Conservation (phyloP, 805 yeast species). For the Schwanniomyces vanrijiae region DNA sequence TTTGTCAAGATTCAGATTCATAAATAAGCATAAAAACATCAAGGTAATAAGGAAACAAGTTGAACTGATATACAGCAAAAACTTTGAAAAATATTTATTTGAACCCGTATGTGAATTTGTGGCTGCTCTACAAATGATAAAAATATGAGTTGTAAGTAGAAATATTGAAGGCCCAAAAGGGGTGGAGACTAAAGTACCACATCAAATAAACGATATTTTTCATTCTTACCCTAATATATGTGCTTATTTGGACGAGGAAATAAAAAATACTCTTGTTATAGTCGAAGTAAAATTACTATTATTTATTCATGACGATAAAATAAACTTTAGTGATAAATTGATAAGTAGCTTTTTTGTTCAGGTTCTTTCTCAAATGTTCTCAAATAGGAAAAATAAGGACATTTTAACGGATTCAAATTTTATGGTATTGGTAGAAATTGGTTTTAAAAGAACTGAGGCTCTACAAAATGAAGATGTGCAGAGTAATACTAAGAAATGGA, state of each 20-base stretch:
- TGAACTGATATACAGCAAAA: not conserved
- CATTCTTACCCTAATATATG: slow-evolving; percentile 1
- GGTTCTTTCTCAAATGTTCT: not conserved
- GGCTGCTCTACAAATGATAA: not conserved
- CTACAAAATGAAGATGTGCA: not conserved
- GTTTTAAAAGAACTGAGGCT: not conserved
- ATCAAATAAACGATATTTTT: not conserved
- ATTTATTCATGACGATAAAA: not conserved
- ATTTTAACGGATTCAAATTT: slow-evolving; percentile 1
- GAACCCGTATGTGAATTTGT: not conserved
- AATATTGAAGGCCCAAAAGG: slow-evolving; percentile 1
- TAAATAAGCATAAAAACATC: not conserved
- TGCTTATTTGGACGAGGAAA: not conserved
- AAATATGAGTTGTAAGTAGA: not conserved
- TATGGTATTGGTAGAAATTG: not conserved
- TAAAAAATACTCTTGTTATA: not conserved
- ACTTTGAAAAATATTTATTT: not conserved
- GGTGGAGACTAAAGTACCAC: slow-evolving; percentile 2
- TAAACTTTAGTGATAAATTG: not conserved
- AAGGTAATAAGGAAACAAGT: not conserved
- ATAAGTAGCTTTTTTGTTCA: not conserved
- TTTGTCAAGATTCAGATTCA: not conserved
- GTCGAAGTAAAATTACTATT: slow-evolving; percentile 2
- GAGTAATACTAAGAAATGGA: no score
- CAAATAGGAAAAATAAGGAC: not conserved